Conservation (phyloP, 2,329 filamentous ascomycete species). For the Neurospora sp. region DNA sequence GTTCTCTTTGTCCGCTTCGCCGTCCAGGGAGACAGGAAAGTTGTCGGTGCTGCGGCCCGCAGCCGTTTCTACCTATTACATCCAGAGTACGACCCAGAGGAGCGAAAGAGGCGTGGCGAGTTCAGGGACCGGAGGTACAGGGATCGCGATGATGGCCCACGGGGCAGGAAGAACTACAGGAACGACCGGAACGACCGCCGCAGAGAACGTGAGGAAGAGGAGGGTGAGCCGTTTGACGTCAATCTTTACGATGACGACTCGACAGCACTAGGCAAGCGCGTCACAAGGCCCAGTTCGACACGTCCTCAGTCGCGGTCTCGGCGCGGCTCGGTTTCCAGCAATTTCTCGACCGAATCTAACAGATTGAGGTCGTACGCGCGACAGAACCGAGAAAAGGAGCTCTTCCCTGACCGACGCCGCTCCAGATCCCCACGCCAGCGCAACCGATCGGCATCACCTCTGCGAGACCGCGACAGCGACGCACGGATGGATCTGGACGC, state of each 20-base stretch:
- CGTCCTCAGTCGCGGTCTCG: slow-evolving; percentile 12
- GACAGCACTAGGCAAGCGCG: slow-evolving; percentile 25
- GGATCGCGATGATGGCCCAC: slow-evolving; percentile 39
- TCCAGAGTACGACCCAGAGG: slow-evolving; percentile 77
- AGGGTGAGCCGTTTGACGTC: slow-evolving; percentile 48
- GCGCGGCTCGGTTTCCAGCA: slow-evolving; percentile 17
- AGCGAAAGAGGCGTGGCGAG: slow-evolving; percentile 51
- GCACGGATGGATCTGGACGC: slow-evolving; percentile 20
- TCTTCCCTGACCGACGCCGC: slow-evolving; percentile 42
- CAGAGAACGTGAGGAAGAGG: slow-evolving; percentile 48
- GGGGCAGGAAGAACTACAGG: slow-evolving; percentile 19
- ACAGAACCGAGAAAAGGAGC: slow-evolving; percentile 47
- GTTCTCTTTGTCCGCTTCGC: slow-evolving; percentile 66
- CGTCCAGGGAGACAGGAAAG: slow-evolving; percentile 68
- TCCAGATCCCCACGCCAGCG: slow-evolving; percentile 24
- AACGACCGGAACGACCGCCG: slow-evolving; percentile 32
- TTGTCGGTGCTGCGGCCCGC: slow-evolving; percentile 63
- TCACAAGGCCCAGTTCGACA: slow-evolving; percentile 1
- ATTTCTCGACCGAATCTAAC: slow-evolving; percentile 16
- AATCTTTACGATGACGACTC: slow-evolving; percentile 74
- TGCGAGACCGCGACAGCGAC: slow-evolving; percentile 33
- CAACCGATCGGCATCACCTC: slow-evolving; percentile 44
- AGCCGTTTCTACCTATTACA: slow-evolving; percentile 91
- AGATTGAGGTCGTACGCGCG: slow-evolving; percentile 21
- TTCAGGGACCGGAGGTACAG: slow-evolving; percentile 42